phyloP scores from a whole-genome alignment of 129 eudicot species.

The Centaurea solstitialis region DNA sequence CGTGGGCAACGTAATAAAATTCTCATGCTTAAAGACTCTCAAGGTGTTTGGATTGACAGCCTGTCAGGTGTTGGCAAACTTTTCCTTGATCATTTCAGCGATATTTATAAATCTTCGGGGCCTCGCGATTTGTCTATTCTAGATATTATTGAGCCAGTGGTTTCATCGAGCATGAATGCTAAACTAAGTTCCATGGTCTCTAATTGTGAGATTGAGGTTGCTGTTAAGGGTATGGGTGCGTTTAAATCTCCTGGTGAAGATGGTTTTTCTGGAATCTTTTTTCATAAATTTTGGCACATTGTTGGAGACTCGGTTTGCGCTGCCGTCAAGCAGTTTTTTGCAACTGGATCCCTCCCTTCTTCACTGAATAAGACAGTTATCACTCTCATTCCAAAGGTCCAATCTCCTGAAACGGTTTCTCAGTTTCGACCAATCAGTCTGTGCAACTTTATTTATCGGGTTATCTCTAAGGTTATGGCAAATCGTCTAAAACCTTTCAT shows the following conservation, averaged over 20 bases:
- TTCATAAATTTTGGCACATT: not conserved
- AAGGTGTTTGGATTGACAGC: not conserved
- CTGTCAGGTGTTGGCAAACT: too few species aligned
- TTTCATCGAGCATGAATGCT: not conserved
- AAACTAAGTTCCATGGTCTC: not conserved
- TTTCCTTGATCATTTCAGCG: too few species aligned
- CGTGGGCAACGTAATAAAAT: not conserved
- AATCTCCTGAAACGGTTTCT: not conserved
- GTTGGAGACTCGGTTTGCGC: not conserved
- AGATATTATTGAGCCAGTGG: not conserved
- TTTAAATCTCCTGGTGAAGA: slow-evolving; percentile 6
- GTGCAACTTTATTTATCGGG: not conserved
- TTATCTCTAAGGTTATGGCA: not conserved
- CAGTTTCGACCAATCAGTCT: not conserved
- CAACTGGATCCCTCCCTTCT: not conserved
- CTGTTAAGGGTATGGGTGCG: not conserved
- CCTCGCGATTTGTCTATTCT: too few species aligned
- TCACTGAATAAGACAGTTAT: not conserved
- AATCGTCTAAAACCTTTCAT: not conserved
- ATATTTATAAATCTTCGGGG: too few species aligned
- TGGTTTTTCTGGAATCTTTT: not conserved
- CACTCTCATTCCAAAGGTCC: not conserved
- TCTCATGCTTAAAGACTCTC: not conserved
- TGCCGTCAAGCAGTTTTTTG: slow-evolving; percentile 1
- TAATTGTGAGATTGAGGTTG: not conserved